phyloP scores from a whole-genome alignment of 2,329 filamentous ascomycete genomes.

The Byssoonygena ceratinophila region DNA sequence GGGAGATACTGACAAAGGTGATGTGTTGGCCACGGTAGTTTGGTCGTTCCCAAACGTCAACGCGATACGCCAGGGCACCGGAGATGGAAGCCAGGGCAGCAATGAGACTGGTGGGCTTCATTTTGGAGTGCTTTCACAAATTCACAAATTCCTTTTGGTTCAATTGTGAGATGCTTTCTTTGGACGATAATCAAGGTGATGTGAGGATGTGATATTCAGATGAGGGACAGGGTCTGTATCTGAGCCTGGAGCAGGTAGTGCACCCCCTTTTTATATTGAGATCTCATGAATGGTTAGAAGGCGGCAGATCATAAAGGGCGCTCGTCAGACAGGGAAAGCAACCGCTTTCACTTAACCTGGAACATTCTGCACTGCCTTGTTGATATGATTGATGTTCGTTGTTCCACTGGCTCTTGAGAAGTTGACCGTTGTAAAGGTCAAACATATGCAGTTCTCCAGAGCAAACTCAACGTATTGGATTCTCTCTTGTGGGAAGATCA shows the following conservation, averaged over 20 bases:
- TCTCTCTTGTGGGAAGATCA: too few species aligned
- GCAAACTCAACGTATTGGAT: background rate
- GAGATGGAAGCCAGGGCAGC: background rate
- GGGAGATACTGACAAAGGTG: background rate
- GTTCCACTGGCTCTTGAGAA: background rate
- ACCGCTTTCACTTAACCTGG: background rate
- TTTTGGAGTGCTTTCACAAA: background rate
- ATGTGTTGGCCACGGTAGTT: slow-evolving; percentile 4
- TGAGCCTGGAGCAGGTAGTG: background rate
- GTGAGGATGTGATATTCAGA: background rate
- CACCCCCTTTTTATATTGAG: background rate
- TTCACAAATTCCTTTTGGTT: background rate
- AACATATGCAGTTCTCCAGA: slow-evolving; percentile 3
- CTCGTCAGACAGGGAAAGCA: background rate
- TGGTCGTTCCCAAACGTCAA: background rate
- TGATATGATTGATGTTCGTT: background rate
- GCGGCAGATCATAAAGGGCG: background rate
- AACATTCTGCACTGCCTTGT: background rate
- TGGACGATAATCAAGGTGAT: too few species aligned
- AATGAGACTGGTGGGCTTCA: slow-evolving; percentile 2
- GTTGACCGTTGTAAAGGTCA: background rate
- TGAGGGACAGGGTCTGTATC: too few species aligned
- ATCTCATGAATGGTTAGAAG: background rate
- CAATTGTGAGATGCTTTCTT: background rate
- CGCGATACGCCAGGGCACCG: slow-evolving; percentile 1